Evolutionary conservation across 2,329 filamentous ascomycete species (phyloP), one percentile per base, ranked within the genome.

Genomic region (Teratosphaeriaceae sp.): DNA sequence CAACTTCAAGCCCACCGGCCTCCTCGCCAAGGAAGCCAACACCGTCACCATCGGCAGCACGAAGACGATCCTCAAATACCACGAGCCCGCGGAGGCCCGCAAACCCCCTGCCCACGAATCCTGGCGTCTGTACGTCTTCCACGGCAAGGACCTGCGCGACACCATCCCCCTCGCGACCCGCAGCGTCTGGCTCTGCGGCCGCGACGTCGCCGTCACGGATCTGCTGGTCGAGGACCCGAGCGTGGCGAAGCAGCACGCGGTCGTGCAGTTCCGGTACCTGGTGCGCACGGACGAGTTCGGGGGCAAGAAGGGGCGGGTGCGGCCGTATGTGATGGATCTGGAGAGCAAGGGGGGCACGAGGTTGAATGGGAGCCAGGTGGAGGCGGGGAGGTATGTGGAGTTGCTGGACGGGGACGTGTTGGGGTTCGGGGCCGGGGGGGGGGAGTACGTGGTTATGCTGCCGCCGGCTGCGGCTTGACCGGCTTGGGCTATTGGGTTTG

Each of bases 391-490:
- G 48, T 98, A 88, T 64, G 70, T 95, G 40, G 90, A 98, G 66
- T 66, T 97, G 43, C 77, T 82, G 61, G 84, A 92, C 62, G 89
- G 88, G 67, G 92, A 98, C 64, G 80, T 98, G 61, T 64, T 98
- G 45, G 80, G 80, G 59, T 94, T 98, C 67, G 92, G 89, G 8
- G 75, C 85, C 46, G 95, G 88, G 61, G 84, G 85, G 46, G 79
- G 88, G 56, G 92, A 98, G 66, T 98, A 97, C 64, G 88, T 98
- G n/a, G 65, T 97, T 46, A 92, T 97, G 86, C 74, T 96, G 45
- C 76, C 78, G 8, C 44, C 45, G 20, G n/a, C 37, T n/a, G n/a
- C n/a, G n/a, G n/a, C n/a, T n/a, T n/a, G n/a, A n/a, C n/a, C n/a
- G n/a, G n/a, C n/a, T n/a, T n/a, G n/a, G n/a, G n/a, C n/a, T n/a